Evolutionary conservation across 139 green algal species (phyloP).

Genomic region (Nannochloris sp.): DNA sequence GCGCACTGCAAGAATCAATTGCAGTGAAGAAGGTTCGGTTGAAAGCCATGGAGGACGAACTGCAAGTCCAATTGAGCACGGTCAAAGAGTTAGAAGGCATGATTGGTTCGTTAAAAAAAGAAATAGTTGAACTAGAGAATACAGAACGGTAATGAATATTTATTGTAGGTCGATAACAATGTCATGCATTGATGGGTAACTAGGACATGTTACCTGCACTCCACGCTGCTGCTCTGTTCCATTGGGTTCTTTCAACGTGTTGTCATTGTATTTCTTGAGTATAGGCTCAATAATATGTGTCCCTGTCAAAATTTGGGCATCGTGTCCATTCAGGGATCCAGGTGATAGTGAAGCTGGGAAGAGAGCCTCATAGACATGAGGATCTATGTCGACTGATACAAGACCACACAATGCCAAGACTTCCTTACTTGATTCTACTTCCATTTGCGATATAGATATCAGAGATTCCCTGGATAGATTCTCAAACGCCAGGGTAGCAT

Average conservation of each 20-base stretch:
- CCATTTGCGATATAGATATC: neutral
- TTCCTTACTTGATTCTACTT: neutral
- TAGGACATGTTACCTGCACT: too few species aligned
- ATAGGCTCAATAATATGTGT: too few species aligned
- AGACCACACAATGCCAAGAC: neutral
- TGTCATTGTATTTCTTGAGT: too few species aligned
- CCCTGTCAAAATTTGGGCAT: too few species aligned
- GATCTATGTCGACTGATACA: neutral
- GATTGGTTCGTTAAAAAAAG: constrained; percentile 11
- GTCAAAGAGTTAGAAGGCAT: constrained; percentile 12
- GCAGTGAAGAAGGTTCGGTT: constrained; percentile 7
- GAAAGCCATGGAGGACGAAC: constrained; percentile 20
- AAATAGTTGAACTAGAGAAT: constrained; percentile 2
- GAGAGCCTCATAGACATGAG: neutral
- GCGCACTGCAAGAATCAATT: neutral
- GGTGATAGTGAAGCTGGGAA: too few species aligned
- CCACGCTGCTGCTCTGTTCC: too few species aligned
- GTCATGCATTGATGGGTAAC: too few species aligned
- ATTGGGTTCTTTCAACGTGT: too few species aligned
- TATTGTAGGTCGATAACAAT: neutral
- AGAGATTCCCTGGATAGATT: neutral
- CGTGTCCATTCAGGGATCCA: too few species aligned
- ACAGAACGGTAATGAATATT: neutral
- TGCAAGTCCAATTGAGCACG: constrained; percentile 13
- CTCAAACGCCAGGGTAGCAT: neutral